Base-by-base conservation (phyloP, 2,329 filamentous ascomycete species). In the Colletotrichum kahawae region DNA sequence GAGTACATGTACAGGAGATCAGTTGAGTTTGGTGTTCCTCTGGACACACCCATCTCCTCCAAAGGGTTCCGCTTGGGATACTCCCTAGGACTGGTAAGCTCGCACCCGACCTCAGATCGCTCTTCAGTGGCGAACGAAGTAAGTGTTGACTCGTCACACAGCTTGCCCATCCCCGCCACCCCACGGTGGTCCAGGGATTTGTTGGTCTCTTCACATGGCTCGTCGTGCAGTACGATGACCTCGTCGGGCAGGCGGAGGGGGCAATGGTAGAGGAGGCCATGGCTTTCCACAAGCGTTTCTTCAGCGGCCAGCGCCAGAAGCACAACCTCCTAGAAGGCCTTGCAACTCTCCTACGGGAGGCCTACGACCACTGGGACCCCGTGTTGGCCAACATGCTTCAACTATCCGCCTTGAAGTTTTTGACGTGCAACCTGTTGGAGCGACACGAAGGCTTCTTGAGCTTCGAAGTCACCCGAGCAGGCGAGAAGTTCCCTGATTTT, bases 191-290 rank as follows among this genome's bases (percentile, higher is more conserved):
- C 12, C 78, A 78, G 27, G 73, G 76, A 7, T 79, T 70, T n/a
- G 78, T 79, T 9, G 77, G 71, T 14, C 76, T 79, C 33, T 78
- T 78, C 34, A 79, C 78, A 7, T 78, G 78, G 77, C 70, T 79
- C 24, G 78, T 79, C 5, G 78, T 79, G 4, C 76, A 78, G 24
- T 77, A 79, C 65, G 78, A 79, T 63, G 78, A 79, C 21, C 75
- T 77, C 9, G 69, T 77, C 21, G 77, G 76, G 12, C 77, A 78
- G 38, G 71, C 77, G 54, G 60, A 78, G 21, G 68, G 77, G n/a
- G n/a, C 43, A 4, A 77, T 77, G 33, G 67, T 77, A 34, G 77
- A 76, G 31, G 77, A 77, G 21, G 77, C 70, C 24, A 43, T 65
- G 43, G 21, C 60, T 10, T 78, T 78, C 67, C 77, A 78, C 21